phyloP scores from a whole-genome alignment of 108 stramenopile genomes.

The Seminavis robusta region DNA sequence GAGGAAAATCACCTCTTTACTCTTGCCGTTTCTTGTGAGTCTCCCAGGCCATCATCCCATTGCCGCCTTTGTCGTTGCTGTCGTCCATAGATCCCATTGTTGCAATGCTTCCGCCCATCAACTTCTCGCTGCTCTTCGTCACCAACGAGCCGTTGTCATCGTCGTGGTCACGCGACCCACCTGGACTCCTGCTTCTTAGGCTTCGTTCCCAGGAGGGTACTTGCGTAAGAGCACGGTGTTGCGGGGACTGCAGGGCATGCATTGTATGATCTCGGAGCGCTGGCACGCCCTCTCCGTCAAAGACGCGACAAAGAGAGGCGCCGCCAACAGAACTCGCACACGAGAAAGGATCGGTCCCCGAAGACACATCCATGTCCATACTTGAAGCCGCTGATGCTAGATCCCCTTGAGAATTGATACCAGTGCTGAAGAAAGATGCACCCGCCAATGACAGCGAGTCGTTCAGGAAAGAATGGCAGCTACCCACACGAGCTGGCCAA shows the following conservation, averaged over 20 bases:
- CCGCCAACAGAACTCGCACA: slow-evolving; percentile 17
- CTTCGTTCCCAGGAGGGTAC: slow-evolving; percentile 17
- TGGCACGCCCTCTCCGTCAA: slow-evolving; percentile 3
- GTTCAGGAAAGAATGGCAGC: slow-evolving; percentile 13
- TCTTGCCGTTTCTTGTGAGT: too few relatives aligned
- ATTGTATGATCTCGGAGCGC: too few relatives aligned
- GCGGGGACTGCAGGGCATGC: neutral
- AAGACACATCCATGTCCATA: neutral
- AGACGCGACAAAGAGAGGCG: slow-evolving; percentile 3
- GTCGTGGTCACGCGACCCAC: too few relatives aligned
- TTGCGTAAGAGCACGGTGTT: neutral
- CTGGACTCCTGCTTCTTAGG: slow-evolving; percentile 6
- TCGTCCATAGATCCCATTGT: too few relatives aligned
- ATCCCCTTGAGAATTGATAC: neutral
- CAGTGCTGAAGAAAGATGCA: slow-evolving; percentile 6
- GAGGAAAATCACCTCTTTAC: too few relatives aligned
- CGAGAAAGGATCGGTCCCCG: too few relatives aligned
- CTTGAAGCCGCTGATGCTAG: neutral
- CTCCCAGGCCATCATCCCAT: too few relatives aligned
- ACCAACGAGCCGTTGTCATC: too few relatives aligned
- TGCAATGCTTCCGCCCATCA: too few relatives aligned
- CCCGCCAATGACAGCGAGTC: neutral
- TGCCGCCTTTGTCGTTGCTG: too few relatives aligned
- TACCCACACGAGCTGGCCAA: slow-evolving; percentile 4
- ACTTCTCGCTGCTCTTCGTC: too few relatives aligned